A percentile compares a stretch with the other conserved stretches of the same genome.
Evolutionary conservation across 768 basidiomycete genomes (phyloP).

Genomic region (Serpula lacrymans): DNA sequence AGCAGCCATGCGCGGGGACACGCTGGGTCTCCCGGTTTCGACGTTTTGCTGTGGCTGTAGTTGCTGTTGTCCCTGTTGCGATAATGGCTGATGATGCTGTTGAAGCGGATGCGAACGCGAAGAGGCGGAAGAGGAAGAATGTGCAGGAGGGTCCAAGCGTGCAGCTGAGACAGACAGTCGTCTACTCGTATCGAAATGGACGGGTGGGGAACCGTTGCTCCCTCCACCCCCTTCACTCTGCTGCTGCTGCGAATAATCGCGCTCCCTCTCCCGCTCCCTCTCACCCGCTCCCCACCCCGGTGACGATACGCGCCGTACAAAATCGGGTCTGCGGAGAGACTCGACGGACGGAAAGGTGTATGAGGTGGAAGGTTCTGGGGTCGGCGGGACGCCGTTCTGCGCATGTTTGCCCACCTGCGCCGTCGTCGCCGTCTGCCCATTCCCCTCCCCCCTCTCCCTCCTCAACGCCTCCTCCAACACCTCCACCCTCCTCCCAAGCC

Average conservation of each 20-base stretch:
- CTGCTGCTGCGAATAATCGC: constrained; percentile 5
- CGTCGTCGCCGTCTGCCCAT: constrained; percentile 11
- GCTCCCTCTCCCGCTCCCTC: constrained; percentile 35
- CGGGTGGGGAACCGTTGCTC: constrained; percentile 41
- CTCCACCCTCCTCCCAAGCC: constrained; percentile 60
- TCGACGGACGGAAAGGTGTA: constrained; percentile 47
- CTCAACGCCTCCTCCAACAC: constrained; percentile 57
- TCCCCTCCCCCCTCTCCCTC: constrained; percentile 20
- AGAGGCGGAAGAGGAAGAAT: too few relatives aligned
- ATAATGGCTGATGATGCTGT: too few relatives aligned
- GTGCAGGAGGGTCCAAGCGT: constrained; percentile 46
- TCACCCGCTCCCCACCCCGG: constrained; percentile 32
- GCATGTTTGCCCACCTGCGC: constrained; percentile 23
- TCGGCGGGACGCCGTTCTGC: constrained; percentile 35
- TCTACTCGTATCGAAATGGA: constrained; percentile 45
- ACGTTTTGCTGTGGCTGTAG: too few relatives aligned
- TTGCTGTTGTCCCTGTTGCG: too few relatives aligned
- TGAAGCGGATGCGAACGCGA: too few relatives aligned
- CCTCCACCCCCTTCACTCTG: too few relatives aligned
- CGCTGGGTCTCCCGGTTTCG: too few relatives aligned
- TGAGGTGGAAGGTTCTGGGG: constrained; percentile 30
- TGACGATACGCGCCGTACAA: constrained; percentile 35
- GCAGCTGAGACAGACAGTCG: constrained; percentile 48
- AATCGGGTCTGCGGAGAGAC: constrained; percentile 29
- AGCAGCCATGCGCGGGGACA: too few relatives aligned